Conservation (phyloP, 257 asterid species). For the Salvia splendens region DNA sequence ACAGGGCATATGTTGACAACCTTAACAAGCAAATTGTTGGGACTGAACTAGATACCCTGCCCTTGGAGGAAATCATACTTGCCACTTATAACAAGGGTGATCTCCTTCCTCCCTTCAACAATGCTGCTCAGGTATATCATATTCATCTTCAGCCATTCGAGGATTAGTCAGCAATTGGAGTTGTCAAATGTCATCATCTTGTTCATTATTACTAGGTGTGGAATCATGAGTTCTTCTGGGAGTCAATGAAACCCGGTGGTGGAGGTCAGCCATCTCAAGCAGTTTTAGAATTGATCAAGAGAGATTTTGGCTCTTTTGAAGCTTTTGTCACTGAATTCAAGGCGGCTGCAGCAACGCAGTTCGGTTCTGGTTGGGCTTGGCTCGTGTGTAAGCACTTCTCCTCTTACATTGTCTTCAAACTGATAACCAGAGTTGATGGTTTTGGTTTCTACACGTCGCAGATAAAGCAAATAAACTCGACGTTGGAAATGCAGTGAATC, state of each 20-base stretch:
- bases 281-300: conserved; percentile 62
- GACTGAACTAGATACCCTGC: conserved; percentile 67
- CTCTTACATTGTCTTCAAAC: not conserved
- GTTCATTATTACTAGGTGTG: conserved; percentile 50
- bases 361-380: conserved; percentile 99
- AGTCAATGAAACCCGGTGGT: conserved; percentile 91
- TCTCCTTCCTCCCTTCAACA: conserved; percentile 87
- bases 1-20: conserved; percentile 82
- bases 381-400: conserved; percentile 69
- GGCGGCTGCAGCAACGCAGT: conserved; percentile 88
- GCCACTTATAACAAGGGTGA: conserved; percentile 78
- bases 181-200: too few species aligned
- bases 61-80: conserved; percentile 67
- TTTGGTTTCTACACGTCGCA: conserved; percentile 27
- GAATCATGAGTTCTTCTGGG: conserved; percentile 98
- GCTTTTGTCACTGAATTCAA: conserved; percentile 70
- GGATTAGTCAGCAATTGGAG: not conserved
- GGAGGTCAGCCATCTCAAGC: conserved; percentile 89
- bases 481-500: conserved; percentile 80
- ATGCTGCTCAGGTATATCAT: conserved; percentile 86
- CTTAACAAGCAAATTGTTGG: conserved; percentile 90
- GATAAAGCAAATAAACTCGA: conserved; percentile 84
- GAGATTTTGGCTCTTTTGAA: conserved; percentile 93
- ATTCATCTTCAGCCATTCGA: conserved; percentile 1
- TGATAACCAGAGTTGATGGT: conserved; percentile 1